Conservation (phyloP, 441 rosid species). For the Daphne laureola region DNA sequence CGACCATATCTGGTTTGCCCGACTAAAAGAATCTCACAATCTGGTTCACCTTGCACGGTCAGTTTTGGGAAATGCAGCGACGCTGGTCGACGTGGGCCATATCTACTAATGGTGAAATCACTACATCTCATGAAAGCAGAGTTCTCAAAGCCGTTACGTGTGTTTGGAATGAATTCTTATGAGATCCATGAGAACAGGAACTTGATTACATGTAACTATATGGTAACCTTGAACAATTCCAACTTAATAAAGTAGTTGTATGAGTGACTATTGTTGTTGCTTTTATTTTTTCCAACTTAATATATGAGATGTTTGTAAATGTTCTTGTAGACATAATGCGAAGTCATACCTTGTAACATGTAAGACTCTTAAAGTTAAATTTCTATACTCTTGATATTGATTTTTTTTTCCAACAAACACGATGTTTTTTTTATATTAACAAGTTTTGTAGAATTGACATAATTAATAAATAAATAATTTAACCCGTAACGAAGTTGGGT, state of each 20-base stretch:
- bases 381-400: too few relatives aligned
- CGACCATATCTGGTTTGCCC: too few relatives aligned
- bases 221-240: conserved; percentile 34
- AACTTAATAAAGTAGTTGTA: conserved; percentile 5
- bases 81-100: too few relatives aligned
- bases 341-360: conserved; percentile 81
- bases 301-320: conserved; percentile 4
- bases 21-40: too few relatives aligned
- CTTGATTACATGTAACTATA: conserved; percentile 72
- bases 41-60: too few relatives aligned
- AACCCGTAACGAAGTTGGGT: too few relatives aligned
- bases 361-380: too few relatives aligned
- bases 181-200: conserved; percentile 50
- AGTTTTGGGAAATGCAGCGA: too few relatives aligned
- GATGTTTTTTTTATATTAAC: too few relatives aligned
- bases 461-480: too few relatives aligned
- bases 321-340: conserved; percentile 68
- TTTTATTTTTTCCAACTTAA: background rate
- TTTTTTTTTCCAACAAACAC: too few relatives aligned
- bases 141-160: conserved; percentile 80
- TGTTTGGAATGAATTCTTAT: conserved; percentile 73
- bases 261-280: conserved; percentile 4
- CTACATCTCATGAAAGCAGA: conserved; percentile 66
- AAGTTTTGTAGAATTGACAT: too few relatives aligned
- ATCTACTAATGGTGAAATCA: conserved; percentile 44